Evolutionary conservation across 1,139 yeast species (phyloP).

Genomic region (Scheffersomyces quercinus): DNA sequence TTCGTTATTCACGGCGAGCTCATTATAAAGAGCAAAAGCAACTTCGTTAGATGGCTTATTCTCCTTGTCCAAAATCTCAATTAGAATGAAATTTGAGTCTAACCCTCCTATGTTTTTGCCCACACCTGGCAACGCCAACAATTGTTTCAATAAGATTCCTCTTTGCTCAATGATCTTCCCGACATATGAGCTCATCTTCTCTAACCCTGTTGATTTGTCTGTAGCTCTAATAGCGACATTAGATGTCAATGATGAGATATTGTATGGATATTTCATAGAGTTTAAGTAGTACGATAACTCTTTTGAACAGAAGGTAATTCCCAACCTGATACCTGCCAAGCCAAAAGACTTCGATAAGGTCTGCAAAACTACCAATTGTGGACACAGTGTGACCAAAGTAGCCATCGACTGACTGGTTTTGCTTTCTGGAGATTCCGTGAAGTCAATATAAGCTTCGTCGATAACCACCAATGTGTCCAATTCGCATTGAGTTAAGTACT

Average conservation of each 20-base stretch:
- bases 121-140: conserved; percentile 58
- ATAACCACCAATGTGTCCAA: conserved; percentile 85
- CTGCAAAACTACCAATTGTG: conserved; percentile 85
- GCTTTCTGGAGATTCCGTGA: conserved; percentile 36
- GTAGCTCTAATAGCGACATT: conserved; percentile 76
- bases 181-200: conserved; percentile 58
- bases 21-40: conserved; percentile 66
- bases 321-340: conserved; percentile 89
- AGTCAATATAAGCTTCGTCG: conserved; percentile 95
- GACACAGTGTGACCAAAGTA: conserved; percentile 79
- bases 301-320: conserved; percentile 67
- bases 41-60: conserved; percentile 68
- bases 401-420: conserved; percentile 56
- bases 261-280: conserved; percentile 94
- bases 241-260: conserved; percentile 81
- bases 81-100: conserved; percentile 80
- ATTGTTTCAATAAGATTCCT: conserved; percentile 46
- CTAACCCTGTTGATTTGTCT: conserved; percentile 50
- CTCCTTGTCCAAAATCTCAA: conserved; percentile 63
- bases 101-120: conserved; percentile 83
- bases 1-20: conserved; percentile 67
- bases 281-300: conserved; percentile 69
- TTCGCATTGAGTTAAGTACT: conserved; percentile 25
- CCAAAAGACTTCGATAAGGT: conserved; percentile 95
- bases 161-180: conserved; percentile 57